Percentiles rank a stretch among this genome's conserved stretches.
phyloP scores from a whole-genome alignment of 1,284 basidiomycete genomes.

The Cutaneotrichosporon sp. region DNA sequence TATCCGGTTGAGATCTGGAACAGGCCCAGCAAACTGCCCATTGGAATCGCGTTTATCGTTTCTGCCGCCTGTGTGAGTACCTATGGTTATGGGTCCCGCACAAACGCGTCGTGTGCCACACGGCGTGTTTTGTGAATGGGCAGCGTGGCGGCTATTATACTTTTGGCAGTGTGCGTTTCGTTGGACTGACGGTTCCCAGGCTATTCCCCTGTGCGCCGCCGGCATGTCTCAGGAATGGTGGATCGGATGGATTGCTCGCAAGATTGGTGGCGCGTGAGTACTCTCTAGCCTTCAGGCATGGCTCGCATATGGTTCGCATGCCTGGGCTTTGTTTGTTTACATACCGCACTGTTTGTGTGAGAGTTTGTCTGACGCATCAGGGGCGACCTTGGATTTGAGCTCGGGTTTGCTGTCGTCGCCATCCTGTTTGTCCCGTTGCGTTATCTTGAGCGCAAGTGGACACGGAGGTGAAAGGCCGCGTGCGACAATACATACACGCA shows the following conservation, averaged over 20 bases:
- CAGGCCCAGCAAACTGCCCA: conserved; percentile 37
- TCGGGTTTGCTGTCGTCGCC: conserved; percentile 20
- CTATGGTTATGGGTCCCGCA: no score
- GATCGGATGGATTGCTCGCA: conserved; percentile 45
- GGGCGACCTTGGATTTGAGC: conserved; percentile 38
- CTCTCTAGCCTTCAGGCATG: not conserved
- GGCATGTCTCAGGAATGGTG: conserved; percentile 47
- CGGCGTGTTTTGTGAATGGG: not conserved
- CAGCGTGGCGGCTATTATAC: not conserved
- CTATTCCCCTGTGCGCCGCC: conserved; percentile 39
- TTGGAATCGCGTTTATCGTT: conserved; percentile 38
- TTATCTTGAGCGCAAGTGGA: conserved; percentile 41
- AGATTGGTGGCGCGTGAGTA: conserved; percentile 40
- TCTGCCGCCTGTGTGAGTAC: conserved; percentile 32
- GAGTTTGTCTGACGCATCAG: conserved; percentile 14
- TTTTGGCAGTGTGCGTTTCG: not conserved
- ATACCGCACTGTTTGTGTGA: not conserved
- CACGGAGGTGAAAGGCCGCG: conserved; percentile 25
- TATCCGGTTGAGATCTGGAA: conserved; percentile 43
- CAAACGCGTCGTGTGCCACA: no score
- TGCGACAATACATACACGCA: no score
- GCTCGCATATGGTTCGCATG: not conserved
- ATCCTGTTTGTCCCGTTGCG: conserved; percentile 32
- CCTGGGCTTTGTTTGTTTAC: no score
- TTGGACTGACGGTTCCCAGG: conserved; percentile 20